phyloP scores from a whole-genome alignment of 495 filamentous ascomycete genomes.

The Oleoguttula mirabilis region DNA sequence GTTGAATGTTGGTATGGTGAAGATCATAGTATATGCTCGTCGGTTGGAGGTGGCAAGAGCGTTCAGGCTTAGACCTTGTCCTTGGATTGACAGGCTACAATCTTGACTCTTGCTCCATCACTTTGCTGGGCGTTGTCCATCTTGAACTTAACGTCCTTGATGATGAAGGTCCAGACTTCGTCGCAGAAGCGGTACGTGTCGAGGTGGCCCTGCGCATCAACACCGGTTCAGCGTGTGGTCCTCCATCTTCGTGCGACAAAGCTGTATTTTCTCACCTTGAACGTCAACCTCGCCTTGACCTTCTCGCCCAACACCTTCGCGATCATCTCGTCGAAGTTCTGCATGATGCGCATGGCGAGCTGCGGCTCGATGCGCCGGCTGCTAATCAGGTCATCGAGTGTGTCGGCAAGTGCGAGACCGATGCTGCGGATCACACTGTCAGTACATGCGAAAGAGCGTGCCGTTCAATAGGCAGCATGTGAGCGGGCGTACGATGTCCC shows the following conservation, averaged over 20 bases:
- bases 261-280: slow-evolving; percentile 66
- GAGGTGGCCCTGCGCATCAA: slow-evolving; percentile 86
- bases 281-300: slow-evolving; percentile 79
- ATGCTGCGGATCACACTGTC: slow-evolving; percentile 49
- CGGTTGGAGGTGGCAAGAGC: no score
- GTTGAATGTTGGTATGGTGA: no score
- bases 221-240: no score
- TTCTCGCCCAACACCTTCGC: slow-evolving; percentile 79
- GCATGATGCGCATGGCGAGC: slow-evolving; percentile 93
- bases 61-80: no score
- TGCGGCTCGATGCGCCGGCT: slow-evolving; percentile 90
- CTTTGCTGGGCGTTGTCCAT: slow-evolving; percentile 56
- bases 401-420: slow-evolving; percentile 83
- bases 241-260: not conserved
- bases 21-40: no score
- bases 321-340: slow-evolving; percentile 81
- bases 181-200: slow-evolving; percentile 99
- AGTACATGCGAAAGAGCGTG: no score
- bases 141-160: slow-evolving; percentile 97
- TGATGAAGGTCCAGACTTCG: slow-evolving; percentile 99
- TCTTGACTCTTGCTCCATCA: slow-evolving; percentile 66
- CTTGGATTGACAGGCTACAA: slow-evolving; percentile 61
- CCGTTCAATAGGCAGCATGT: no score
- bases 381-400: slow-evolving; percentile 90
- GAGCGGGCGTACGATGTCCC: slow-evolving; percentile 17